Evolutionary conservation across 495 filamentous ascomycete species (phyloP).

Genomic region (Penicillium canariense): DNA sequence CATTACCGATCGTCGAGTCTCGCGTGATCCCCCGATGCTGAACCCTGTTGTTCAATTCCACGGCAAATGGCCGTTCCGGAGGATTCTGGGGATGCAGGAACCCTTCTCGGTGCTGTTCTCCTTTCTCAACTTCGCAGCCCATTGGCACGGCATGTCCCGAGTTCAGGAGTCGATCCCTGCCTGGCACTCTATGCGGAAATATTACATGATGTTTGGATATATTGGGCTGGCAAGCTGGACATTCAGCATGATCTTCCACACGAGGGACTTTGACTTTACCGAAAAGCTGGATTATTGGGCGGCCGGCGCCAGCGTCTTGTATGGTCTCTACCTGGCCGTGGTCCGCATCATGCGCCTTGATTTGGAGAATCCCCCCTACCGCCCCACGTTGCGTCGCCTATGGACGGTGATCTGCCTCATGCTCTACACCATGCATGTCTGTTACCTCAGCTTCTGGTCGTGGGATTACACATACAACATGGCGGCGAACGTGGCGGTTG

Average conservation of each 20-base stretch:
- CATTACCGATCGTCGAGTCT: conserved; percentile 70
- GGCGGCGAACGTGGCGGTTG: conserved; percentile 84
- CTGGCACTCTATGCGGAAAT: conserved; percentile 70
- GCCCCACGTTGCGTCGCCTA: conserved; percentile 57
- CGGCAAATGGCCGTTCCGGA: conserved; percentile 98
- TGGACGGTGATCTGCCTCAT: conserved; percentile 73
- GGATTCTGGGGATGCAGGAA: conserved; percentile 90
- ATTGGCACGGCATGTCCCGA: conserved; percentile 71
- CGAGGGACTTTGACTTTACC: conserved; percentile 76
- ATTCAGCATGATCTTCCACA: conserved; percentile 88
- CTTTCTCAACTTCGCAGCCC: conserved; percentile 83
- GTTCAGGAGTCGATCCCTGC: conserved; percentile 67
- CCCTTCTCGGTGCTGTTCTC: conserved; percentile 92
- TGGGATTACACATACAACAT: conserved; percentile 99
- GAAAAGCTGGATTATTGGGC: conserved; percentile 97
- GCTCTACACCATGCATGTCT: conserved; percentile 74
- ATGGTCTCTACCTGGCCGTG: conserved; percentile 80
- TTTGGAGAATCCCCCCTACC: conserved; percentile 49
- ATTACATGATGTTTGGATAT: conserved; percentile 79
- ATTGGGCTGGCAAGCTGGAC: conserved; percentile 80
- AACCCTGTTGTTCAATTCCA: conserved; percentile 85
- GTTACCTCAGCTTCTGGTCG: conserved; percentile 76
- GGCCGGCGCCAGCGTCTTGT: conserved; percentile 86
- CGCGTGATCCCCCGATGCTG: conserved; percentile 59
- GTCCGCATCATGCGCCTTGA: conserved; percentile 84